Conservation (phyloP, 192 early-diverging fungal genomes). For the Neocallimastix lanati region DNA sequence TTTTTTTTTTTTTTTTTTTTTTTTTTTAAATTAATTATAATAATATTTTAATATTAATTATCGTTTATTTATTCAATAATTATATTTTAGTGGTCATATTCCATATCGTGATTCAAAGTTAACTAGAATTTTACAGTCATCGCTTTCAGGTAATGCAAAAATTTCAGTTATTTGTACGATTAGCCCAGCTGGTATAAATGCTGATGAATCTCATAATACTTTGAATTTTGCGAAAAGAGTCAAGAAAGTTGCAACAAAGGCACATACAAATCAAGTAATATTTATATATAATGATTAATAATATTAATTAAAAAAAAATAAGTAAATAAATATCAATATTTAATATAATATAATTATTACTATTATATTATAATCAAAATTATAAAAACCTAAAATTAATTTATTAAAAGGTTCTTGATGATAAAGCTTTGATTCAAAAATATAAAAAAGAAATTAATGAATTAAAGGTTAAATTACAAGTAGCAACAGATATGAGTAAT, state of each 20-base stretch:
- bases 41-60: not conserved
- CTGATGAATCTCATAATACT: slow-evolving; percentile 79
- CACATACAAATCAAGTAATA: slow-evolving; percentile 57
- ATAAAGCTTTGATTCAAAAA: slow-evolving; percentile 68
- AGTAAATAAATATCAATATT: no score
- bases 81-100: slow-evolving; percentile 41
- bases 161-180: slow-evolving; percentile 87
- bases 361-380: no score
- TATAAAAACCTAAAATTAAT: no score
- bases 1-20: no score
- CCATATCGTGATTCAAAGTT: slow-evolving; percentile 95
- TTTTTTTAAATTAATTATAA: no score
- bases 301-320: no score
- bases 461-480: slow-evolving; percentile 35
- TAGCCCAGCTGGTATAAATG: slow-evolving; percentile 51
- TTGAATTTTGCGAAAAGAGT: slow-evolving; percentile 87
- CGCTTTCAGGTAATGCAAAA: slow-evolving; percentile 73
- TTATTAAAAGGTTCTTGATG: slow-evolving; percentile 23
- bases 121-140: slow-evolving; percentile 81
- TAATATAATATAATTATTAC: no score
- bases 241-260: slow-evolving; percentile 68
- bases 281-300: no score
- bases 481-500: slow-evolving; percentile 30
- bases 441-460: slow-evolving; percentile 66
- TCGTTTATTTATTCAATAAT: no score